Base-by-base conservation (phyloP, 75 land plant species). In the Larix kaempferi region DNA sequence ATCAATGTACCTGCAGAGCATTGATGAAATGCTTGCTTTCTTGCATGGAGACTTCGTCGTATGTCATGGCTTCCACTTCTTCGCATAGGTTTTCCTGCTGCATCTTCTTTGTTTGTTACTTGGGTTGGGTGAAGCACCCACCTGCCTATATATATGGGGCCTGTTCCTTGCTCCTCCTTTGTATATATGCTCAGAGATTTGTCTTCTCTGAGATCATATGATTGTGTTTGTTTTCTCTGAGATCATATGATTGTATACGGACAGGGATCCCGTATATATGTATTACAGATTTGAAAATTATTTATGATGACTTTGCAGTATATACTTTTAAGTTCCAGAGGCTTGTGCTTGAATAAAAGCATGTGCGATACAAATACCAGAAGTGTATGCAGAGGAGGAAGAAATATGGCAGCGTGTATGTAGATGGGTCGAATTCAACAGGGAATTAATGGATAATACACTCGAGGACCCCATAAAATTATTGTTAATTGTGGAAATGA, bases 31-130 rank as follows among this genome's bases (percentile, higher is more conserved):
- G 90, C 78, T 89, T 90, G 86, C 98, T 93, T 29, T 91, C 79
- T 82, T 95, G 90, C 98, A 95, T 91, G 78, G 96, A 91, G 19
- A 81, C 88, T 86, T 95, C 98, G 57, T 95, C 98, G 78, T 86
- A 93, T 25, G 98, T 91, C 98, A 91, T 93, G 62, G 89, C 83
- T 59, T 75, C 56, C 73, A 54, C 80, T 56, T 76, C 84, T 57
- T 60, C 82, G 33, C 49, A 58, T 75, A 44, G 65, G 63, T 26
- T 16, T 59, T 71, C 10, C 82, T 26, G 55, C 27, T 58, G 14
- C 77, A 29, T 60, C 73, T 35, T 61, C 41, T 39, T 76, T 23
- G 55, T 61, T 58, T 23, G 52, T 72, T 49, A 49, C 52, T 49
- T 41, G 74, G 23, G 55, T 49, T 41, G 74, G 23, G 55, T 22